Percentiles rank a stretch among this genome's conserved stretches.
These are phyloP conservation scores for Trichosporon sp. DNA, from an alignment of 1,284 basidiomycete species.

Conservation along the genomic window DNA sequence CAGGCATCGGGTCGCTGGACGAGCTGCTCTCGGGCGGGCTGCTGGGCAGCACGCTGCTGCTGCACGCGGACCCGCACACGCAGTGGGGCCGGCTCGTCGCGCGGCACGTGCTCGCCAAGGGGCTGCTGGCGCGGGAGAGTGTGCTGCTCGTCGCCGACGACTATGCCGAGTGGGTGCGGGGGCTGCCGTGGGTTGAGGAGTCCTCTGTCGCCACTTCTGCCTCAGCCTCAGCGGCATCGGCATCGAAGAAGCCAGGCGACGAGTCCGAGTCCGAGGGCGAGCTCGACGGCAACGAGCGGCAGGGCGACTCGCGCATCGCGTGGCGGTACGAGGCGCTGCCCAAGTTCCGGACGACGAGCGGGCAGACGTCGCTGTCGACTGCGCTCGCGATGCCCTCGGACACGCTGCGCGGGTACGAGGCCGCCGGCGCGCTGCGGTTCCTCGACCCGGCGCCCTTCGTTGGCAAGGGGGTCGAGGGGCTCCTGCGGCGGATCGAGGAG, in stretches of 20 bases:
- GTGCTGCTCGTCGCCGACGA: slow-evolving; percentile 64
- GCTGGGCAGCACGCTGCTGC: slow-evolving; percentile 68
- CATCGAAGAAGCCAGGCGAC: slow-evolving; percentile 37
- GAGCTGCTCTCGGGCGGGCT: slow-evolving; percentile 90
- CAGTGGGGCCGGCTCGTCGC: slow-evolving; percentile 81
- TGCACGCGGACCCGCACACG: slow-evolving; percentile 76
- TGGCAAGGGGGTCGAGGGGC: not conserved
- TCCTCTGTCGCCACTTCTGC: not conserved
- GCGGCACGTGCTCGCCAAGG: slow-evolving; percentile 84
- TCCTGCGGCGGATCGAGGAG: slow-evolving; percentile 3
- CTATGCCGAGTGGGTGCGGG: slow-evolving; percentile 56
- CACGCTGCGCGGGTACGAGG: not conserved
- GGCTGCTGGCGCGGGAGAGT: slow-evolving; percentile 66
- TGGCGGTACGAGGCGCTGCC: slow-evolving; percentile 94
- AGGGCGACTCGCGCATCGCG: slow-evolving; percentile 63
- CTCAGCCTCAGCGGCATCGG: not conserved
- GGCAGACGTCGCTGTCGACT: not conserved
- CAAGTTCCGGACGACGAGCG: slow-evolving; percentile 56
- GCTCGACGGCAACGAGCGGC: slow-evolving; percentile 53
- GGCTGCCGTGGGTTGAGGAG: slow-evolving; percentile 70
- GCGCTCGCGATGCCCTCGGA: not conserved
- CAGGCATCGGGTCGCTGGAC: slow-evolving; percentile 90
- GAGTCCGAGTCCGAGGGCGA: slow-evolving; percentile 53
- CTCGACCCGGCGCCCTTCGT: not conserved
- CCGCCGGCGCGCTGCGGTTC: not conserved